Evolutionary conservation across 2,329 filamentous ascomycete species (phyloP), one percentile per base, ranked within the genome.

Genomic region (Ascosphaera aggregata): DNA sequence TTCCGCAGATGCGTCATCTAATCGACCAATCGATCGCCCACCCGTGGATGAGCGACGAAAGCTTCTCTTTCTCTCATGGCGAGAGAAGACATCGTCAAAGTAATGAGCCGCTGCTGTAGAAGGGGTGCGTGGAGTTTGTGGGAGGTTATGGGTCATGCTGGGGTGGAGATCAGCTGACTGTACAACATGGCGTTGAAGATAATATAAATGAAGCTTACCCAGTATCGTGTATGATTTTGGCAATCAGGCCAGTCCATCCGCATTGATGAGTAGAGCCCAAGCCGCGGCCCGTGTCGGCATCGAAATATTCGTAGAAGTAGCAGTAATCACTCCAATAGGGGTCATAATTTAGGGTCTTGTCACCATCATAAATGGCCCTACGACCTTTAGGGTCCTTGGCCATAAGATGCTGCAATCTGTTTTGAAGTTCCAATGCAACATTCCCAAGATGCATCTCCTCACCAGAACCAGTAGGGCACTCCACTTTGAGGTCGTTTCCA

Each of bases 251-350:
- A 30, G 86, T 94, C 86, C 89, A 95, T 38, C 86, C 86, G 52
- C 82, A 93, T 57, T 95, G 89, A 57, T 95, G 89, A 37, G 76
- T 86, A 30, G 86, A 82, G 41, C 86, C 86, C 1, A 95, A 68
- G 13, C 89, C 86, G 47, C 84, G 77, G 11, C 86, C 86, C 38
- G 67, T 76, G 54, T 95, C 85, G 31, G 84, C 86, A 52, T 95
- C 86, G 53, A 95, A 95, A 65, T 91, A 95, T 56, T 95, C 86
- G 54, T 92, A 79, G 66, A 92, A 95, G 80, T 82, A 94, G 49
- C 95, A 65, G 51, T 85, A 73, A 50, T 91, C 85, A 56, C 78
- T 86, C 86, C 86, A 95, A 57, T 93, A 66, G 18, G 80, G 76
- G 52, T 95, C 84, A 51, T 80, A 93, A 59, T 95, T 84, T 22